Evolutionary conservation across 108 stramenopile species (phyloP).

Genomic region (Skeletonema potamos): DNA sequence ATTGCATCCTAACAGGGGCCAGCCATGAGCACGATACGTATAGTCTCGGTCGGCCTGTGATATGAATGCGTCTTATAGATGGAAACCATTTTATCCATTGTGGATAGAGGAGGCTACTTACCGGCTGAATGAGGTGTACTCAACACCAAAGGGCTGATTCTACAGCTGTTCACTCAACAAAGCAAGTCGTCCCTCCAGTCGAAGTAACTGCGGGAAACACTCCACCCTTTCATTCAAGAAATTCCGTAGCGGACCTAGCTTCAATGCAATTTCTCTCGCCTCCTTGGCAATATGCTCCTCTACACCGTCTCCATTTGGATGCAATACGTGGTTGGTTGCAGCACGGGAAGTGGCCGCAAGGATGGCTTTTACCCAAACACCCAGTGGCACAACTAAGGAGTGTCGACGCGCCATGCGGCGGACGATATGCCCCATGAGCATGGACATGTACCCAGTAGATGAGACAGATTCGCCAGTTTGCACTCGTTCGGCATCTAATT

Average conservation of each 20-base stretch:
- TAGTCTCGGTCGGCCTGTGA: neutral
- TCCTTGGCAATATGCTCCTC: slow-evolving; percentile 31
- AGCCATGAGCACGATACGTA: neutral
- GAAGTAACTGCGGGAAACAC: slow-evolving; percentile 44
- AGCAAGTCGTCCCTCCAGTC: slow-evolving; percentile 45
- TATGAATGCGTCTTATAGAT: neutral
- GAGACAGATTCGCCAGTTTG: neutral
- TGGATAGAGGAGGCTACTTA: neutral
- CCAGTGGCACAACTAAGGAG: slow-evolving; percentile 32
- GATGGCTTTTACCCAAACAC: slow-evolving; percentile 46
- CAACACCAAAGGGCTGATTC: too few relatives aligned
- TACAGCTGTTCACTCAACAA: slow-evolving; percentile 47
- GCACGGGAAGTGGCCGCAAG: slow-evolving; percentile 31
- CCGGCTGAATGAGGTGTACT: neutral
- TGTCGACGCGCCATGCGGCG: slow-evolving; percentile 45
- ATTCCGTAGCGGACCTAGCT: slow-evolving; percentile 43
- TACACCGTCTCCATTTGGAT: neutral
- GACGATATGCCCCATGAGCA: slow-evolving; percentile 48
- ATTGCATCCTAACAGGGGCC: slow-evolving; percentile 1
- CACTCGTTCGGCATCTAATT: slow-evolving; percentile 29
- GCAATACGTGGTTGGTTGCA: slow-evolving; percentile 8
- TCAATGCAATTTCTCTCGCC: slow-evolving; percentile 37
- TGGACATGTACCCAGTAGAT: slow-evolving; percentile 17
- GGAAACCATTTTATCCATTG: neutral
- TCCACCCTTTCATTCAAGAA: slow-evolving; percentile 49